Base-by-base conservation (phyloP, 306 rosid species). In the Fragaria ananassa region DNA sequence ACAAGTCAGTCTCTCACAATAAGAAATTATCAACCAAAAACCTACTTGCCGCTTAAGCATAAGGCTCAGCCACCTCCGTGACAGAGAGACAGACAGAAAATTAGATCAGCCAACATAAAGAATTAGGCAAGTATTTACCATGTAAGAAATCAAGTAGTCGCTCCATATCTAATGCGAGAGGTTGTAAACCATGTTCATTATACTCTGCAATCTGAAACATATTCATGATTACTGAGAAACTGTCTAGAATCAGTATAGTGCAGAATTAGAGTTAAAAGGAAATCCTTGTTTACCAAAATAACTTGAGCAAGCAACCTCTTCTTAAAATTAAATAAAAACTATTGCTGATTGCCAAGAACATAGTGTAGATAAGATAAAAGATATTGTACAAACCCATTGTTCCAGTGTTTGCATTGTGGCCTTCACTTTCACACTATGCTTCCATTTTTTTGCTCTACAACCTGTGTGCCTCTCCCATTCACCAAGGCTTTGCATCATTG, bases 381-480 rank as follows among this genome's bases (percentile, higher is more conserved):
- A 77, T 75, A 77, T 54, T 39, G 57, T 82, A 91, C 97, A 50
- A 50, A 95, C 99, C 99, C 99, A 95, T 84, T 95, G 88, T 88
- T 89, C 99, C 70, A 95, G 90, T 2, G 97, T 90, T 58, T 84
- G 84, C 97, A 87, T 90, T 56, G 97, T 87, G 73, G 84, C 85
- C 86, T 92, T 92, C 78, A 92, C 97, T 91, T 88, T 95, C 83
- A 95, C 99, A 75, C 97, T 95, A 80, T 85, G 74, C 85, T 95
- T 95, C 99, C 99, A 95, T 81, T 95, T 92, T 85, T 95, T 95
- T 2, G 99, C 97, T 88, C 93, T 90, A 86, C 93, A 88, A 68
- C 99, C 99, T 0, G 99, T 88, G 83, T 95, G 99, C 41, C 78
- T 80, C 85, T 95, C 99, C 99, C 99, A 95, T 87, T 90, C 97